Conservation (phyloP, 768 basidiomycete genomes). For the Suillus sp. region DNA sequence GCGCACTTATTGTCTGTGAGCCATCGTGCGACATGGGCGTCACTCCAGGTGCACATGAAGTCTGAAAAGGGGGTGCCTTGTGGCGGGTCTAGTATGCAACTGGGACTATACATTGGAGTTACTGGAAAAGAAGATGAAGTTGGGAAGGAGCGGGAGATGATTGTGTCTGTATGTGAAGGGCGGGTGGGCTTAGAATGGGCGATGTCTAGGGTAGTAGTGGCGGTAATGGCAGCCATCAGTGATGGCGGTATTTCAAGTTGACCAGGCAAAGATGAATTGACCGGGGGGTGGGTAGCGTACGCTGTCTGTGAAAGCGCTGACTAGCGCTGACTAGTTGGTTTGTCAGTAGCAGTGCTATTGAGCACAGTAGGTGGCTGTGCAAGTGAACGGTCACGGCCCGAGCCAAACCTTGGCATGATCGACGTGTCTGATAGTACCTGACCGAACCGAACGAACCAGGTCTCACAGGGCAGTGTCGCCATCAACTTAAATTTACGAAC, state of each 20-base stretch:
- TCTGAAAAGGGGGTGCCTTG: constrained; percentile 59
- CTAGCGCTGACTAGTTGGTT: too few species aligned
- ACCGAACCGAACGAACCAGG: too few species aligned
- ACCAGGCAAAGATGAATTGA: too few species aligned
- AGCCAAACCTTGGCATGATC: too few species aligned
- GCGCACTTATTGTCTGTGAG: constrained; percentile 75
- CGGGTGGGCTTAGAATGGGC: constrained; percentile 33
- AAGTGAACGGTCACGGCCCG: too few species aligned
- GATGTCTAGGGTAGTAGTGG: constrained; percentile 10
- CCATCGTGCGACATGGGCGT: constrained; percentile 75
- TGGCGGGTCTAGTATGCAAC: constrained; percentile 54
- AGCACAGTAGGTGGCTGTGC: too few species aligned
- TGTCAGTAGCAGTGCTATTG: too few species aligned
- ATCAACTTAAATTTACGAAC: too few species aligned
- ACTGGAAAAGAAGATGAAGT: constrained; percentile 40
- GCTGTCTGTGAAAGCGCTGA: too few species aligned
- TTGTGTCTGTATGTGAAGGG: constrained; percentile 39
- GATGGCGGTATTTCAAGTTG: neutral
- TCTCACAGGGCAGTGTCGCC: too few species aligned
- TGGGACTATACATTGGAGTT: constrained; percentile 37
- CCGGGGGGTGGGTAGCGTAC: too few species aligned
- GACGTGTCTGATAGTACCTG: too few species aligned
- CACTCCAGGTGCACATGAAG: constrained; percentile 71
- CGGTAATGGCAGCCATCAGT: constrained; percentile 16
- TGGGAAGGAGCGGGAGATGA: constrained; percentile 39